Evolutionary conservation across 352 stramenopile genomes (phyloP).

Genomic region (Pythium rhizo-oryzae): DNA sequence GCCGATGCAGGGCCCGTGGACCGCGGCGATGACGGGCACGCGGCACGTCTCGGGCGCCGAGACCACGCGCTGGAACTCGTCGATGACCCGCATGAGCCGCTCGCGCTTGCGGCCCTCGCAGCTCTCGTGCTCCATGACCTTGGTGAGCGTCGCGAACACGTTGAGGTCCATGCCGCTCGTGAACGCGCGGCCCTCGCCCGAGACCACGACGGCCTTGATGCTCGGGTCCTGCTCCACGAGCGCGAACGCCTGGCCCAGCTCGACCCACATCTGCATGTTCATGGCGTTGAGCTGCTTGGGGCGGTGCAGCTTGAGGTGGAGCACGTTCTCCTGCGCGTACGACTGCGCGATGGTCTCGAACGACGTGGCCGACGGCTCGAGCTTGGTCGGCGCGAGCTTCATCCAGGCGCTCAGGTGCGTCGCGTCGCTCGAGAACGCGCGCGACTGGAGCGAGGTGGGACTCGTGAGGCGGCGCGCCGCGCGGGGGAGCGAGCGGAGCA

Average conservation of each 20-base stretch:
- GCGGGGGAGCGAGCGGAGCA: slow-evolving; percentile 29
- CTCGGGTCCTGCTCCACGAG: slow-evolving; percentile 62
- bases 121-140: slow-evolving; percentile 51
- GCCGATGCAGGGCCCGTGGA: slow-evolving; percentile 85
- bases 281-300: slow-evolving; percentile 88
- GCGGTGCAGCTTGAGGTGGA: slow-evolving; percentile 82
- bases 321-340: slow-evolving; percentile 48
- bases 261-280: slow-evolving; percentile 91
- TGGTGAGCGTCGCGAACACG: slow-evolving; percentile 81
- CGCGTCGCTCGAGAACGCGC: slow-evolving; percentile 41
- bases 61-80: slow-evolving; percentile 82
- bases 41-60: slow-evolving; percentile 84
- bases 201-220: slow-evolving; percentile 79
- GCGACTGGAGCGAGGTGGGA: not conserved
- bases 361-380: slow-evolving; percentile 31
- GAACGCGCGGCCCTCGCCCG: slow-evolving; percentile 79
- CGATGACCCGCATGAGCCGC: slow-evolving; percentile 74
- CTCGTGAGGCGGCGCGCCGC: not conserved
- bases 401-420: slow-evolving; percentile 61
- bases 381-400: slow-evolving; percentile 38
- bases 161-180: slow-evolving; percentile 90
- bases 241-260: slow-evolving; percentile 72
- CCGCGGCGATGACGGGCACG: slow-evolving; percentile 81
- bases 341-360: slow-evolving; percentile 66
- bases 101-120: slow-evolving; percentile 88